These are phyloP conservation scores for Phytopythium cucurbitacearum DNA, from an alignment of 352 stramenopile genomes.

Conservation along the genomic window DNA sequence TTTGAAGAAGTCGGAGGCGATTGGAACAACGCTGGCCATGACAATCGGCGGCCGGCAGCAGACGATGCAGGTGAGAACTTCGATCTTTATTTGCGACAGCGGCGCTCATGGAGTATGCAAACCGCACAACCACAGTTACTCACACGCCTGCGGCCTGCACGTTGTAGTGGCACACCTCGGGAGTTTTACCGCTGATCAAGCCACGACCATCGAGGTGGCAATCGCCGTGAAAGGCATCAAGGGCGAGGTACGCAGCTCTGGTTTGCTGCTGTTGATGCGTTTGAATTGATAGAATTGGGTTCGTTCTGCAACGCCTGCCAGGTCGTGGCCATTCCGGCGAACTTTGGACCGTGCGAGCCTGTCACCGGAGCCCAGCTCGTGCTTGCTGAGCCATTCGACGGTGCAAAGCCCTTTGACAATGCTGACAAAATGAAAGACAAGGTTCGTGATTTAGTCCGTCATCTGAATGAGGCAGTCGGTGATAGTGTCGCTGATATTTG, in stretches of 20 bases:
- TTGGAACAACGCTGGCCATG: conserved; percentile 25
- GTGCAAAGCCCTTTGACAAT: conserved; percentile 39
- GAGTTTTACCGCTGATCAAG: conserved; percentile 63
- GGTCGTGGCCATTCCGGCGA: conserved; percentile 66
- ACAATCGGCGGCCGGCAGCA: conserved; percentile 35
- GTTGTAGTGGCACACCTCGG: conserved; percentile 45
- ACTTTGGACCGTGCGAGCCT: conserved; percentile 74
- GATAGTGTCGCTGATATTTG: not conserved
- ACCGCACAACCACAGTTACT: not conserved
- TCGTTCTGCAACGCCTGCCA: conserved; percentile 8
- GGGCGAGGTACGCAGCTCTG: conserved; percentile 36
- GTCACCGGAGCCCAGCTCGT: conserved; percentile 32
- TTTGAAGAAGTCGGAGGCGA: conserved; percentile 22
- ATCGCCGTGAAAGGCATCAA: conserved; percentile 67
- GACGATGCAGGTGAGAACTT: conserved; percentile 36
- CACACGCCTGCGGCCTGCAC: conserved; percentile 3
- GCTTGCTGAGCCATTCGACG: conserved; percentile 59
- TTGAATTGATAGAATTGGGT: not conserved
- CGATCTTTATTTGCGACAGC: not conserved
- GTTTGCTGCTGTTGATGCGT: not conserved
- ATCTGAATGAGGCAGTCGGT: not conserved
- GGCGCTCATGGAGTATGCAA: conserved; percentile 1
- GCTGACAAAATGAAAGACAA: conserved; percentile 34
- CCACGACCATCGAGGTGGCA: conserved; percentile 65
- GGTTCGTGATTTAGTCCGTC: conserved; percentile 12